A percentile compares a stretch with the other conserved stretches of the same genome.
phyloP scores from a whole-genome alignment of 257 asterid species.

The Leptodermis oblonga region DNA sequence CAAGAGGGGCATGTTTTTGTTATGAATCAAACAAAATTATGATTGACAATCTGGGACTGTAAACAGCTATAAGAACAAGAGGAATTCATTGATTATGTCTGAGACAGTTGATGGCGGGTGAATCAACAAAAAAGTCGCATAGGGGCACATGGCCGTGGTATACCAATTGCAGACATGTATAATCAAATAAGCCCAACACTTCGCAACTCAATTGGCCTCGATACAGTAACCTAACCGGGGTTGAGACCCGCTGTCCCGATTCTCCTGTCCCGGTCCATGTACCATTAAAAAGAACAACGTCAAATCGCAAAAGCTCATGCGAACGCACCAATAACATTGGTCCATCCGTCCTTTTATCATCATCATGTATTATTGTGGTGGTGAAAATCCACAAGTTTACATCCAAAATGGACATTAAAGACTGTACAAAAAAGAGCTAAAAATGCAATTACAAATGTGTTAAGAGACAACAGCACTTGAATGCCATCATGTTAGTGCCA shows the following conservation, averaged over 20 bases:
- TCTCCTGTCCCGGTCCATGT: too few species aligned
- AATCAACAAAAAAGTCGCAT: neutral
- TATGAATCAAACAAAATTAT: neutral
- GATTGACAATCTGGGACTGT: neutral
- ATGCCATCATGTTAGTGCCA: slow-evolving; percentile 12
- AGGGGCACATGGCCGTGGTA: neutral
- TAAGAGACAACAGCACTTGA: slow-evolving; percentile 10
- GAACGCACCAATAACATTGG: slow-evolving; percentile 10
- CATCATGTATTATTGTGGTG: slow-evolving; percentile 3
- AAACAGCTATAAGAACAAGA: neutral
- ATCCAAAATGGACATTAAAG: slow-evolving; percentile 4
- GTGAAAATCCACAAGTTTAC: slow-evolving; percentile 7
- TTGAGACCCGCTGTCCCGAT: too few species aligned
- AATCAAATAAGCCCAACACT: neutral
- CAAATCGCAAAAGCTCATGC: too few species aligned
- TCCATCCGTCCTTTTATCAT: too few species aligned
- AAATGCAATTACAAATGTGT: slow-evolving; percentile 6
- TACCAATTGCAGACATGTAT: neutral
- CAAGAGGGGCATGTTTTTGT: neutral
- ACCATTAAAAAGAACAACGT: too few species aligned
- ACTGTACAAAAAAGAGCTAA: slow-evolving; percentile 14
- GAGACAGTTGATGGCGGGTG: neutral
- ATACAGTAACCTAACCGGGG: neutral
- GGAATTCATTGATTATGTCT: neutral
- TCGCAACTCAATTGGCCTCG: neutral